These are phyloP conservation scores for Salicornia ramosissima DNA, from an alignment of 148 eudicot genomes.

Conservation along the genomic window DNA sequence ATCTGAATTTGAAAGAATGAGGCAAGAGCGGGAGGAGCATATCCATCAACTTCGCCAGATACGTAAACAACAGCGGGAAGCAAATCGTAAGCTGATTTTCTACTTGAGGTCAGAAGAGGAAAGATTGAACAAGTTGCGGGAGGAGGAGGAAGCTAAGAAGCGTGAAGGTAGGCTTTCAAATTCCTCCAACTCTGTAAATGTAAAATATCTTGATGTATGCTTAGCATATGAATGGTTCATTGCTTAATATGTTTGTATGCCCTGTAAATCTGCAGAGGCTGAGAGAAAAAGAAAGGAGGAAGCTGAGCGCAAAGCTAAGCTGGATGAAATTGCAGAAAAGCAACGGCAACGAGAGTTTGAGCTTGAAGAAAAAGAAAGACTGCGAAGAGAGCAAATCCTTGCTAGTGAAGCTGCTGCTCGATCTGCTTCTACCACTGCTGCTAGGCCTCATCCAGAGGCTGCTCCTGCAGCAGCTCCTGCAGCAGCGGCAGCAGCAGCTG, in stretches of 20 bases:
- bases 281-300: constrained; percentile 75
- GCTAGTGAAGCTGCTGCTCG: constrained; percentile 35
- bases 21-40: constrained; percentile 59
- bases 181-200: neutral
- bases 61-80: constrained; percentile 59
- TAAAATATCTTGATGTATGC: neutral
- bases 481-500: constrained; percentile 32
- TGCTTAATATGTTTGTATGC: neutral
- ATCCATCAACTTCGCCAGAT: constrained; percentile 40
- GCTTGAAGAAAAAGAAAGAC: constrained; percentile 68
- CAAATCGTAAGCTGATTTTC: constrained; percentile 60
- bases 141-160: constrained; percentile 79
- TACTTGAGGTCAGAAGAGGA: constrained; percentile 68
- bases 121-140: constrained; percentile 45
- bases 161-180: constrained; percentile 52
- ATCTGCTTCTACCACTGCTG: constrained; percentile 27
- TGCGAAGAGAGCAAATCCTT: constrained; percentile 47
- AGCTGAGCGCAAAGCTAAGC: constrained; percentile 63
- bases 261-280: constrained; percentile 48
- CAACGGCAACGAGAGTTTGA: constrained; percentile 82
- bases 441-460: constrained; percentile 27
- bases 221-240: neutral
- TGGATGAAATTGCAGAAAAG: constrained; percentile 84
- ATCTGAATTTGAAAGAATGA: constrained; percentile 54
- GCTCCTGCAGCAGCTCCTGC: constrained; percentile 30